Evolutionary conservation across 1,139 yeast genomes (phyloP).

Genomic region (Chernovozyma aurita): DNA sequence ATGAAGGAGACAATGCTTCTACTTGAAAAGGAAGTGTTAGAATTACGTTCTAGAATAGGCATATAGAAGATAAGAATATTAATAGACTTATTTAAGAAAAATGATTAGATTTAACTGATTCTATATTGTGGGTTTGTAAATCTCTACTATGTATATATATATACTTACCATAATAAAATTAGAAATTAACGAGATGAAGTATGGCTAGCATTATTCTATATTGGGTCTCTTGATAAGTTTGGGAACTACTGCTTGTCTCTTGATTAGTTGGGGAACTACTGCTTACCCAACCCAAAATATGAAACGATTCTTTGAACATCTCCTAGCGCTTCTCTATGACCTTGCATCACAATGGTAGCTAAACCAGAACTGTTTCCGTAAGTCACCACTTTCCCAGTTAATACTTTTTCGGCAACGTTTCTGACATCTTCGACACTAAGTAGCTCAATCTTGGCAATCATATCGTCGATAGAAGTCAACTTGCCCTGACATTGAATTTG

Average conservation of each 20-base stretch:
- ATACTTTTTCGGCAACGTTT: slow-evolving; percentile 69
- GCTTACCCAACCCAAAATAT: slow-evolving; percentile 68
- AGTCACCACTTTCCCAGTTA: slow-evolving; percentile 60
- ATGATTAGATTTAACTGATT: no score
- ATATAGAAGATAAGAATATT: slow-evolving; percentile 6
- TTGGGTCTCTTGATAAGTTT: no score
- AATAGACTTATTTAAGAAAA: not conserved
- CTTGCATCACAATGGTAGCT: slow-evolving; percentile 87
- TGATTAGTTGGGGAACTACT: no score
- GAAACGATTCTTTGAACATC: slow-evolving; percentile 67
- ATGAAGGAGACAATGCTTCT: slow-evolving; percentile 50
- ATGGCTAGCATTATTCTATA: no score
- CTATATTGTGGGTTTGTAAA: no score
- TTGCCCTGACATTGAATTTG: slow-evolving; percentile 84
- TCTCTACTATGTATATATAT: not conserved
- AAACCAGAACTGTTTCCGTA: slow-evolving; percentile 51
- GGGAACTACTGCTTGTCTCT: no score
- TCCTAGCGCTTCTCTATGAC: slow-evolving; percentile 80
- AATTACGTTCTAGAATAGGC: slow-evolving; percentile 47
- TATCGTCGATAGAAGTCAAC: slow-evolving; percentile 74
- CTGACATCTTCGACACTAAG: slow-evolving; percentile 66
- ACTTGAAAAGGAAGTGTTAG: slow-evolving; percentile 62
- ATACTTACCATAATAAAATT: not conserved
- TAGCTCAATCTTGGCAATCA: slow-evolving; percentile 71
- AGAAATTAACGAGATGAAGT: no score